Base-by-base conservation (phyloP, 352 stramenopile species). In the Globisporangium perplexum region DNA sequence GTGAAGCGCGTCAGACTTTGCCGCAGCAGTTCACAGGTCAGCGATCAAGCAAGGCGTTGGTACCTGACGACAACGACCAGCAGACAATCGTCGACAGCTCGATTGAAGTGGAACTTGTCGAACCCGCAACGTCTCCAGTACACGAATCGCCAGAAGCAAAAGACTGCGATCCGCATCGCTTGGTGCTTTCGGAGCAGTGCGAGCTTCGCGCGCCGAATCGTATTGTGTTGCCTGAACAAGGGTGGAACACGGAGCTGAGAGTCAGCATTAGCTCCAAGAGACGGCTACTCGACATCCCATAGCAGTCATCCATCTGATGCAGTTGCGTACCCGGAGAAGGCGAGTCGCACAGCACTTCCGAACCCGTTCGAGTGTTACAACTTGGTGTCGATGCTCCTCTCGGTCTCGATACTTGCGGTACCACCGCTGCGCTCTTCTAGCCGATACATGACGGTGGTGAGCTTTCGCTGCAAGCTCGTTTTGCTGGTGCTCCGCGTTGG, bases 91-190 rank as follows among this genome's bases (percentile, higher is more conserved):
- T 44, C 53, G 20, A 66, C 47, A n/a, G 24, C 31, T 0, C 49
- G 24, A 5, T 45, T 31, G 18, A 71, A 71, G 18, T 17, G 14
- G 53, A 74, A 72, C 0, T 30, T 14, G 7, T 15, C 47, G 48
- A 70, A 76, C 3, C 55, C 50, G 14, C 63, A 79, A 8, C 69
- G 59, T 1, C 12, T 48, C 23, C 48, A 50, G 46, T 79, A 72
- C 10, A 74, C 59, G 36, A 56, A 59, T 22, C 55, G 66, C 69
- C 69, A 76, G 49, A 76, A 79, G 59, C 69, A 78, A 28, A 53
- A 75, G 4, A 47, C 14, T 14, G 69, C 57, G 30, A 78, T 64
- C 15, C 55, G 55, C 6, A 36, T 18, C 14, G 41, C 53, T 58
- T 75, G 66, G 44, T 75, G 28, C 12, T 53, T 63, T 2, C n/a